Percentiles rank a stretch among this genome's conserved stretches.
phyloP scores from a whole-genome alignment of 441 rosid species.

The Corymbia calophylla region DNA sequence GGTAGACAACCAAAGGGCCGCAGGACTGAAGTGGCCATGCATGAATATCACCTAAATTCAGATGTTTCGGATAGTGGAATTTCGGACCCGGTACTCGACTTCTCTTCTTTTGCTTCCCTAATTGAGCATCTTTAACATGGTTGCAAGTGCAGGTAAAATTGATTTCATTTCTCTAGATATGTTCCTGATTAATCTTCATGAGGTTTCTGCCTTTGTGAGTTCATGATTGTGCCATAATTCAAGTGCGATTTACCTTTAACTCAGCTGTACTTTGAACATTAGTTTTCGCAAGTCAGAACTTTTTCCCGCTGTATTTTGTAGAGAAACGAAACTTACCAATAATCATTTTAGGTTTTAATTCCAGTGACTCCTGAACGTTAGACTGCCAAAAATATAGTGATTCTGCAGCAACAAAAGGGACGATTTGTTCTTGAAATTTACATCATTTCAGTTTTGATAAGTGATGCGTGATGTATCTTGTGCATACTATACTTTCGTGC shows the following conservation, averaged over 20 bases:
- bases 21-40: background rate
- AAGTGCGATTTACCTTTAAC: background rate
- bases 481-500: background rate
- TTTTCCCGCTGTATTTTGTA: background rate
- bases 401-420: background rate
- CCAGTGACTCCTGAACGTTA: background rate
- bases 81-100: background rate
- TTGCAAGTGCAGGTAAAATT: background rate
- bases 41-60: background rate
- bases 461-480: background rate
- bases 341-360: background rate
- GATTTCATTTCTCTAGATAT: background rate
- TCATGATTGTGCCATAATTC: background rate
- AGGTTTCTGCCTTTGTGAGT: background rate
- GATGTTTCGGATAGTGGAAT: background rate
- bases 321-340: background rate
- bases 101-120: background rate
- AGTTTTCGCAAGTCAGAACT: background rate
- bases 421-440: background rate
- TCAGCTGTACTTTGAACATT: background rate
- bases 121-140: background rate
- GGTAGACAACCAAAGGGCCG: background rate
- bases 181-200: background rate
- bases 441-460: background rate
- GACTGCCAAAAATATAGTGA: background rate